A percentile compares a stretch with the other conserved stretches of the same genome.
Conservation (phyloP, 2,329 filamentous ascomycete genomes). For the Colletotrichum abscissum region DNA sequence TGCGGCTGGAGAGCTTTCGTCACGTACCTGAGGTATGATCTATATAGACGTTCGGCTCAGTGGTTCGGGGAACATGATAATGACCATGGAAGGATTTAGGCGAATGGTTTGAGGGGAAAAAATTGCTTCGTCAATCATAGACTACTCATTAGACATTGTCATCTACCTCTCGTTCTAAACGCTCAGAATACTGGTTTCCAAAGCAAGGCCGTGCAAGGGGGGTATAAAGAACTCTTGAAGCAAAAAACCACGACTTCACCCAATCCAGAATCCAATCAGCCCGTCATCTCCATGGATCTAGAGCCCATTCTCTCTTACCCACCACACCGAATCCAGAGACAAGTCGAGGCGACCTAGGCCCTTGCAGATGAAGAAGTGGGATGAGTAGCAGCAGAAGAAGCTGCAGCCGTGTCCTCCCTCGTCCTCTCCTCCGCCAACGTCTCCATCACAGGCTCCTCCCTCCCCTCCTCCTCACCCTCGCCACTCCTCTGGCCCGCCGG, state of each 20-base stretch:
- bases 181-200: background rate
- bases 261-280: too few relatives aligned
- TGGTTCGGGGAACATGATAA: too few relatives aligned
- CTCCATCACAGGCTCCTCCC: conserved; percentile 26
- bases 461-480: conserved; percentile 11
- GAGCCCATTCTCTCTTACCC: background rate
- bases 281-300: background rate
- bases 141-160: background rate
- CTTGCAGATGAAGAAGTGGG: background rate
- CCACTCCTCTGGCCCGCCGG: conserved; percentile 40
- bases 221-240: conserved; percentile 2
- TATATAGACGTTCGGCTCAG: too few relatives aligned
- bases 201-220: background rate
- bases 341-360: background rate
- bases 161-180: background rate
- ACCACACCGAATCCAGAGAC: too few relatives aligned
- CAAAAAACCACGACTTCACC: background rate
- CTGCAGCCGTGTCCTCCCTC: background rate
- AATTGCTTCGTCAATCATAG: background rate
- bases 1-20: too few relatives aligned
- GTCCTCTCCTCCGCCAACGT: conserved; percentile 26
- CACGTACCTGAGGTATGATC: too few relatives aligned
- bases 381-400: background rate
- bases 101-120: too few relatives aligned
- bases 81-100: too few relatives aligned